Evolutionary conservation across 2,329 filamentous ascomycete genomes (phyloP), one percentile per base, ranked within the genome.

Genomic region (Zelopaecilomyces penicillatus): DNA sequence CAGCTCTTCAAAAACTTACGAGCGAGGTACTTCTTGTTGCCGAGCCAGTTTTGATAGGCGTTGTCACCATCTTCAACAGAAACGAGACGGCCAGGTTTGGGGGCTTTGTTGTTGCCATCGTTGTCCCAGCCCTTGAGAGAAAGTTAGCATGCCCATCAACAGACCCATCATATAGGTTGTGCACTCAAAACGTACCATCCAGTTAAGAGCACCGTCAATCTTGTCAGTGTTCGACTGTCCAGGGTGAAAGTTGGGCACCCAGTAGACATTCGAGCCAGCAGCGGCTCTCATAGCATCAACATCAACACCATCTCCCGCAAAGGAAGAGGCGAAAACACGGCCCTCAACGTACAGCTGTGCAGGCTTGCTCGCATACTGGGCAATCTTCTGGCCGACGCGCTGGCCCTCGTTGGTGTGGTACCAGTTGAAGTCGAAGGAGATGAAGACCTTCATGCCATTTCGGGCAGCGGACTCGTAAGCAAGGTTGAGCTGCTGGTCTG

Each of bases 361-460:
- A 0, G 68, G 56, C 2, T 58, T 57, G 19, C 54, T 55, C 3
- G 61, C 66, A 46, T 74, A 78, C 46, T 69, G 58, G 9, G 64
- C 65, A 44, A 76, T 64, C 53, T 70, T 71, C 37, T 60, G 54
- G 2, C 70, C 73, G 12, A 72, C 66, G 9, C 58, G 60, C 6
- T 56, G 57, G 1, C 65, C 64, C 36, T 71, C 57, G 8, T 54
- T 47, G 5, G 46, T 42, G 7, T 54, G 53, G 58, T 65, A 73
- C 66, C 69, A 69, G 60, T 74, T 74, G 55, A 75, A 76, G 59
- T 78, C 75, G 49, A 78, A 78, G 1, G 74, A 77, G 49, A 78
- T 68, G 44, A 78, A 76, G 10, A 76, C 70, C 44, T 75, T 74
- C 65, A 78, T 73, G 39, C 60, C 63, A 29, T 66, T 65, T 6